Conservation (phyloP, 1,284 basidiomycete genomes). For the Ganoderma leucocontextum region DNA sequence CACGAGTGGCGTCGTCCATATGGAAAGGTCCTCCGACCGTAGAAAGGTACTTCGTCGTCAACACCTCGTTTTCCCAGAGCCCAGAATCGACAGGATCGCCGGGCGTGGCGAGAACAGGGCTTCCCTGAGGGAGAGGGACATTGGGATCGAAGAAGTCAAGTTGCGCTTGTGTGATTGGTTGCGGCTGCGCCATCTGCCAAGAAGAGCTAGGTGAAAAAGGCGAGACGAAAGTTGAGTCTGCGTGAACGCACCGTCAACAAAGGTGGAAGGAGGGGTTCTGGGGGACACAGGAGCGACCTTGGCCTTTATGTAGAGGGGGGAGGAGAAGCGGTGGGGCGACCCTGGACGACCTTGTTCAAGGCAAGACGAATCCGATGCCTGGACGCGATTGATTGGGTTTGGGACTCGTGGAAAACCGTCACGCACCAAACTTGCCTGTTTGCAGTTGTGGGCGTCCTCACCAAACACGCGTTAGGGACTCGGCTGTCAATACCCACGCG, state of each 20-base stretch:
- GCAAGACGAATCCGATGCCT: neutral
- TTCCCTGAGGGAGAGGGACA: neutral
- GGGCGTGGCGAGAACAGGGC: neutral
- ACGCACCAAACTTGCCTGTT: conserved; percentile 29
- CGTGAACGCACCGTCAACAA: neutral
- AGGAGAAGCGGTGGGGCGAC: neutral
- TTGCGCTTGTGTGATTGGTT: neutral
- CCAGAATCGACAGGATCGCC: neutral
- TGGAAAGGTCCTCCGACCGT: neutral
- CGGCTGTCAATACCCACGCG: neutral
- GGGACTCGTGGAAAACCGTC: conserved; percentile 15
- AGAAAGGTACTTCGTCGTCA: conserved; percentile 3
- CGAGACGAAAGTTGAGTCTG: neutral
- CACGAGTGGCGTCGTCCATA: conserved; percentile 4
- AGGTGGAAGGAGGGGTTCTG: neutral
- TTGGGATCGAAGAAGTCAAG: neutral
- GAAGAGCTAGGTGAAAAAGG: conserved; percentile 1
- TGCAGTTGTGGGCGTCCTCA: conserved; percentile 30
- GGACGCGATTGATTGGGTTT: conserved; percentile 5
- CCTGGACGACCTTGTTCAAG: conserved; percentile 25
- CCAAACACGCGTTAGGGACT: conserved; percentile 14
- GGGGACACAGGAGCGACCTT: neutral
- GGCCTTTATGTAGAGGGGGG: neutral
- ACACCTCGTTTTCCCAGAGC: conserved; percentile 3
- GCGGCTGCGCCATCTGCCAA: conserved; percentile 1